Base-by-base conservation (phyloP, 495 filamentous ascomycete species). In the Bryoglossum gracile region DNA sequence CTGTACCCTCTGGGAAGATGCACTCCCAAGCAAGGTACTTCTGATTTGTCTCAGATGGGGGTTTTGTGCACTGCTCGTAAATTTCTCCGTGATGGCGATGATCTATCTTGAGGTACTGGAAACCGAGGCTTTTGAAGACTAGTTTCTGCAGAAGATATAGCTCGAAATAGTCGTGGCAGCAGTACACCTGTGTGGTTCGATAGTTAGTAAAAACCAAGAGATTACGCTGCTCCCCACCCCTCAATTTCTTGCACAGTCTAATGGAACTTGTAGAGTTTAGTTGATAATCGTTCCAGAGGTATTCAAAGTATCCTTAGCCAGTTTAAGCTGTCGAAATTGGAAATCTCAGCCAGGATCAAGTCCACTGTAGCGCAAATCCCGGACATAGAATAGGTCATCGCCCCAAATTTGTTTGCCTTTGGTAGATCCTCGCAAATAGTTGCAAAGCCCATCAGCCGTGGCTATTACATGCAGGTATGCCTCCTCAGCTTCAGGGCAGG, bases 181-280 rank as follows among this genome's bases (percentile, higher is more conserved):
- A 60, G 35, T 55, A 59, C 10, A 60, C 13, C 57, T 60, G 57
- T 26, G 53, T 36, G 9, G 43, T 26, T 25, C 50, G 45, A 26
- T 44, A 45, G 28, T 60, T 60, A 60, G 57, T 50, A 53, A 60
- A 60, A 35, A 54, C 48, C n/a, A 43, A 10, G 17, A 55, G 40
- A 45, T 50, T 43, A 24, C 55, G 44, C 6, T 40, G 10, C 50
- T 50, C 33, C 4, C 24, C 16, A 16, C 26, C 1, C 23, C 21
- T 13, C 25, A 56, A 17, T 30, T 19, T 26, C 52, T 41, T 8
- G 23, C 13, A 41, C 52, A 55, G 24, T 53, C 45, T n/a, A 36
- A 11, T 19, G 48, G 53, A 26, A 54, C 30, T 21, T 30, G 43
- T 8, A 58, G 46, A 30, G 24, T 43, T 45, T 58, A 43, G 41